Conservation (phyloP, 176 grass and related monocot species). For the Rhynchospora tenuis region DNA sequence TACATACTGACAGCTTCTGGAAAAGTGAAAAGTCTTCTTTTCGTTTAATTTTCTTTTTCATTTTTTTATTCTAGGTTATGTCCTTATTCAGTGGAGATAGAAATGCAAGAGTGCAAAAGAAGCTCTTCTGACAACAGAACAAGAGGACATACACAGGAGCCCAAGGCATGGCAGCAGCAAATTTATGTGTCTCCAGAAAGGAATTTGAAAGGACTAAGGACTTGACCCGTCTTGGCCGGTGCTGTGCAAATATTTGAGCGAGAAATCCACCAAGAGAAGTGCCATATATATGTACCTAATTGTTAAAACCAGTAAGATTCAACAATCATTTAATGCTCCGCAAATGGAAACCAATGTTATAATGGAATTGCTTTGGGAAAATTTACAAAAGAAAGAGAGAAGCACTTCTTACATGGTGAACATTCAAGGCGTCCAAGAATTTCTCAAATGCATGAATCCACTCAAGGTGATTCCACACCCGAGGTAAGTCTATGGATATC, state of each 20-base stretch:
- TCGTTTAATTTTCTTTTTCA: neutral
- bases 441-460: constrained; percentile 97
- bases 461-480: constrained; percentile 85
- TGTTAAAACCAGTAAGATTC: constrained; percentile 12
- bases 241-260: constrained; percentile 90
- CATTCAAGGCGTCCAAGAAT: constrained; percentile 82
- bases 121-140: neutral
- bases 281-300: constrained; percentile 93
- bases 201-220: constrained; percentile 94
- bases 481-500: constrained; percentile 89
- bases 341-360: neutral
- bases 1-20: neutral
- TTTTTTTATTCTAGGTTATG: neutral
- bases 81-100: neutral
- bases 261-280: constrained; percentile 98
- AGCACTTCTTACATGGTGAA: constrained; percentile 75
- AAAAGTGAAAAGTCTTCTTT: neutral
- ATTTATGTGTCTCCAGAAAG: constrained; percentile 90
- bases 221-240: constrained; percentile 79
- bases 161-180: constrained; percentile 92
- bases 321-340: neutral
- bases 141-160: constrained; percentile 66
- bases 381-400: neutral
- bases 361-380: neutral
- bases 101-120: neutral